phyloP scores from a whole-genome alignment of 352 stramenopile species.

The Phytophthora boehmeriae region DNA sequence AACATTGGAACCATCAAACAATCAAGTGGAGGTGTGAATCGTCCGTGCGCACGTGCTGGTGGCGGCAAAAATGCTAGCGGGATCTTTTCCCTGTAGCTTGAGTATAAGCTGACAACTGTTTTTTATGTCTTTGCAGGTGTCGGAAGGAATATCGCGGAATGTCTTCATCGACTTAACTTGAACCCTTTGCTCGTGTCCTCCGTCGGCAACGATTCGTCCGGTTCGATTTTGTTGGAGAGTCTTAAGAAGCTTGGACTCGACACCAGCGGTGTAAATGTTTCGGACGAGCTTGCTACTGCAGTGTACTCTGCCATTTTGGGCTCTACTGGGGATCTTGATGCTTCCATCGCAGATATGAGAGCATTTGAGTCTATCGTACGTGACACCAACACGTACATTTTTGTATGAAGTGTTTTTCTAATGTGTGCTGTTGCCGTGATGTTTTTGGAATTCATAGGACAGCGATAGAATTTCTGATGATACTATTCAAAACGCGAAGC shows the following conservation, averaged over 20 bases:
- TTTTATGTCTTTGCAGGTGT: conserved; percentile 66
- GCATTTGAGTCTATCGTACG: conserved; percentile 79
- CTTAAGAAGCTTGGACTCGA: conserved; percentile 64
- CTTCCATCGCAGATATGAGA: conserved; percentile 88
- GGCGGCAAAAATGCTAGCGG: not conserved
- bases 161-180: conserved; percentile 68
- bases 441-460: conserved; percentile 56
- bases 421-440: conserved; percentile 2
- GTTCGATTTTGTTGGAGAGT: conserved; percentile 76
- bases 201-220: conserved; percentile 77
- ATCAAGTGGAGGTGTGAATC: conserved; percentile 66
- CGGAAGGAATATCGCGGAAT: conserved; percentile 93
- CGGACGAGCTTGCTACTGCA: conserved; percentile 63
- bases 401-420: conserved; percentile 5
- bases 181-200: conserved; percentile 81
- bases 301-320: conserved; percentile 88
- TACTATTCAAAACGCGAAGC: conserved; percentile 48
- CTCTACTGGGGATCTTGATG: conserved; percentile 78
- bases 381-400: conserved; percentile 1
- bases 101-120: conserved; percentile 1
- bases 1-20: conserved; percentile 89
- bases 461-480: conserved; percentile 46
- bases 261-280: conserved; percentile 59
- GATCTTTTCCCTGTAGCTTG: not conserved
- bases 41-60: not conserved